Conservation (phyloP, 345 rosid genomes). For the Gossypium turneri region DNA sequence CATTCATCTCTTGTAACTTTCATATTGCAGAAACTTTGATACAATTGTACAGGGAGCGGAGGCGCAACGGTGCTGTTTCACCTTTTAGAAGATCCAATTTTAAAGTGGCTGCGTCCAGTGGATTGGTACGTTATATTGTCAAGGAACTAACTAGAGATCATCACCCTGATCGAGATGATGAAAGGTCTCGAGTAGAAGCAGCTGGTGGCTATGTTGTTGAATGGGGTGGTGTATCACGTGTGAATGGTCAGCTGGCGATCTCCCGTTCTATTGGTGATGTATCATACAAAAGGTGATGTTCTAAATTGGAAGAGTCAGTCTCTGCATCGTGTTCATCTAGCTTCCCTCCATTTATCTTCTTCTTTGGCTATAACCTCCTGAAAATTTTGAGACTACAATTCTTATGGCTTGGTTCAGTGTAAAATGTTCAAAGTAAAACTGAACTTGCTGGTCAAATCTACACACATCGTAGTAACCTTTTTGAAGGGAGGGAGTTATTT, state of each 20-base stretch:
- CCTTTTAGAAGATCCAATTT: constrained; percentile 39
- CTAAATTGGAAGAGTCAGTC: neutral
- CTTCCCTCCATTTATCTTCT: neutral
- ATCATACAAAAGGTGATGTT: constrained; percentile 48
- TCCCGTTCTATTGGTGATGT: constrained; percentile 92
- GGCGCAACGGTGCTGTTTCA: constrained; percentile 46
- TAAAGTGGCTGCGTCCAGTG: constrained; percentile 42
- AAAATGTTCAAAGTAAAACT: neutral
- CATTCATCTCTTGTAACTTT: constrained; percentile 15
- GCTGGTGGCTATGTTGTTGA: constrained; percentile 85
- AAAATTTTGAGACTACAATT: neutral
- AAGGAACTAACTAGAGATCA: constrained; percentile 84
- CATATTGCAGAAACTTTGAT: constrained; percentile 63
- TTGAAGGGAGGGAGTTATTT: neutral
- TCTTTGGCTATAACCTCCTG: neutral
- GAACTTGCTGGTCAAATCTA: neutral
- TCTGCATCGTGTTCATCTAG: constrained; percentile 3
- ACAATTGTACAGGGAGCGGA: constrained; percentile 62
- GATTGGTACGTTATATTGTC: constrained; percentile 46
- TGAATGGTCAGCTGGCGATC: constrained; percentile 83
- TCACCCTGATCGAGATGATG: constrained; percentile 89
- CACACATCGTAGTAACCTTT: neutral
- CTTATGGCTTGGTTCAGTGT: neutral
- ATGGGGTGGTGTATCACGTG: constrained; percentile 76
- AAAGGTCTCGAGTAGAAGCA: constrained; percentile 77